Percentiles rank a stretch among this genome's conserved stretches.
Evolutionary conservation across 1,139 yeast genomes (phyloP).

Genomic region (Scheffersomyces titani): DNA sequence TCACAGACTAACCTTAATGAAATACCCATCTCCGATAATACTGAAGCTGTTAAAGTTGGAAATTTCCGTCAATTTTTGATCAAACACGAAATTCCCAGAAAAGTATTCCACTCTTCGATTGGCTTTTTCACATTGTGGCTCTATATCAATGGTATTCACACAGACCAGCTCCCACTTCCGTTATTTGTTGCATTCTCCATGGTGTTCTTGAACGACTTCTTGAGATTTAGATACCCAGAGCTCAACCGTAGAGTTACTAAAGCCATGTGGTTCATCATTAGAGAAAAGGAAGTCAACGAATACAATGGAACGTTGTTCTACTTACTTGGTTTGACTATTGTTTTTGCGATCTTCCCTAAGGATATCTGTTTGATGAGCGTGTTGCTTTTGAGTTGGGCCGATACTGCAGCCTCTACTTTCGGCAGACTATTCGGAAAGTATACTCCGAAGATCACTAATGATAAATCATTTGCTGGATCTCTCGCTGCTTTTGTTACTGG

Average conservation of each 20-base stretch:
- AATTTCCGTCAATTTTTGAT: constrained; percentile 53
- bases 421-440: constrained; percentile 84
- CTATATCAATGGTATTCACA: constrained; percentile 63
- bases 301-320: constrained; percentile 89
- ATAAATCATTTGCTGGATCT: constrained; percentile 88
- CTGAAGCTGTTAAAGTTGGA: constrained; percentile 51
- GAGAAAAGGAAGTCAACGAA: constrained; percentile 69
- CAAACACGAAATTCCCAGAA: constrained; percentile 88
- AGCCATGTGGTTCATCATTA: constrained; percentile 75
- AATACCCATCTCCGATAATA: constrained; percentile 80
- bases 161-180: constrained; percentile 58
- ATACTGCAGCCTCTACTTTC: constrained; percentile 92
- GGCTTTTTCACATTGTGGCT: constrained; percentile 77
- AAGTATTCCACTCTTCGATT: constrained; percentile 81
- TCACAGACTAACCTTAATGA: constrained; percentile 87
- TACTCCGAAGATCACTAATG: constrained; percentile 73
- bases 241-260: constrained; percentile 68
- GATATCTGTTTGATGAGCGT: constrained; percentile 80
- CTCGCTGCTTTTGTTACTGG: constrained; percentile 85
- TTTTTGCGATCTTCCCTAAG: constrained; percentile 70
- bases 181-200: constrained; percentile 53
- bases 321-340: constrained; percentile 71
- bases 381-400: constrained; percentile 90
- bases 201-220: constrained; percentile 64
- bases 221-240: constrained; percentile 61